A percentile compares a stretch with the other conserved stretches of the same genome.
These are phyloP conservation scores for Arthrinium phaeospermum DNA, from an alignment of 2,329 filamentous ascomycete genomes.

Conservation along the genomic window DNA sequence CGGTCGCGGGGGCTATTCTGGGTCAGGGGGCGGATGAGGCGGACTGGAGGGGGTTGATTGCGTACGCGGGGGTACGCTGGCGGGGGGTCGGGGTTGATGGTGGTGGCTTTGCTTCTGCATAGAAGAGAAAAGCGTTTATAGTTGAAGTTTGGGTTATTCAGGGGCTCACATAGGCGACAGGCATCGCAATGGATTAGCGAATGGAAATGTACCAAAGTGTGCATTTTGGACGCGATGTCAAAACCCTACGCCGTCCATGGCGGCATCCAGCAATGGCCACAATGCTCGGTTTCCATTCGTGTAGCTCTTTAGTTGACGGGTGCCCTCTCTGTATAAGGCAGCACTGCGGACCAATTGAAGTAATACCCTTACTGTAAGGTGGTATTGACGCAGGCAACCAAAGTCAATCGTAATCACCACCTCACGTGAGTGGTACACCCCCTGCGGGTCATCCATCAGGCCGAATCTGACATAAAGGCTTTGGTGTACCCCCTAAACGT, in stretches of 20 bases:
- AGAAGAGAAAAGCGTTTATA: background rate
- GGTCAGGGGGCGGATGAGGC: conserved; percentile 32
- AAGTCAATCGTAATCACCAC: background rate
- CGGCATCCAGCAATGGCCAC: background rate
- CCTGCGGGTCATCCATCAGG: background rate
- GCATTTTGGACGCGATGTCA: background rate
- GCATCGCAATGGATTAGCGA: background rate
- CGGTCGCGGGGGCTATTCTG: conserved; percentile 55
- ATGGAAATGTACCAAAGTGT: background rate
- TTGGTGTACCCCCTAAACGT: background rate
- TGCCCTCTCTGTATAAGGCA: background rate
- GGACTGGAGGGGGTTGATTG: conserved; percentile 40
- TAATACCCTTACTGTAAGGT: background rate
- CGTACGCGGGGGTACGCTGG: conserved; percentile 38
- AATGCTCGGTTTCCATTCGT: too few relatives aligned
- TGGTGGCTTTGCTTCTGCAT: conserved; percentile 30
- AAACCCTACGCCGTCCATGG: too few relatives aligned
- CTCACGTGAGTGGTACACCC: background rate
- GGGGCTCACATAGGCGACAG: background rate
- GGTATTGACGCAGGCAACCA: background rate
- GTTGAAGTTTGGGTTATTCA: background rate
- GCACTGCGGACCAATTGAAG: background rate
- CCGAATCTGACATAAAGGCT: background rate
- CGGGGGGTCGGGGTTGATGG: conserved; percentile 32
- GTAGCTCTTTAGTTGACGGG: background rate